These are phyloP conservation scores for Pichia membranifaciens DNA, from an alignment of 805 yeast genomes.

Conservation along the genomic window DNA sequence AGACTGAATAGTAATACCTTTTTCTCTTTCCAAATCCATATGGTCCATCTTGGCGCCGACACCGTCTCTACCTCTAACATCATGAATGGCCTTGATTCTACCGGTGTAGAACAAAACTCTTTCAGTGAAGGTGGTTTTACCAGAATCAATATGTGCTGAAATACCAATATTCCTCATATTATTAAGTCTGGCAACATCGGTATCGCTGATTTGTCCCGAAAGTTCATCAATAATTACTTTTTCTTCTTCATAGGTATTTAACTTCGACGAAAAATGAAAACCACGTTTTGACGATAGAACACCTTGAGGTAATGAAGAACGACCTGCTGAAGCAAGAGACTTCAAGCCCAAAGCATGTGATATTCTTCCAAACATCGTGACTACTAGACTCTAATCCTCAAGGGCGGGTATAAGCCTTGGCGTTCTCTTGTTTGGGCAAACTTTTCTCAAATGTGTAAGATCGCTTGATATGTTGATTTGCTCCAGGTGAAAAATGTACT, in stretches of 20 bases:
- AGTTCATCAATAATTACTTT: conserved; percentile 61
- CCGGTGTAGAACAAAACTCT: conserved; percentile 96
- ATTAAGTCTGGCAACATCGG: conserved; percentile 46
- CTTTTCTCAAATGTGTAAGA: no score
- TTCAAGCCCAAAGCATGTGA: conserved; percentile 8
- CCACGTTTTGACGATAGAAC: conserved; percentile 17
- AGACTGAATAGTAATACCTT: conserved; percentile 97
- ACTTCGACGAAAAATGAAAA: conserved; percentile 29
- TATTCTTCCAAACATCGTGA: conserved; percentile 7
- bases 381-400: background rate
- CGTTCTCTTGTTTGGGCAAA: no score
- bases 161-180: conserved; percentile 91
- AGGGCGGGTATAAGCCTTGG: no score
- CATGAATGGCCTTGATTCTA: conserved; percentile 93
- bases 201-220: conserved; percentile 40
- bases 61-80: conserved; percentile 92
- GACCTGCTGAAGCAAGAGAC: conserved; percentile 5
- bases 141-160: conserved; percentile 97
- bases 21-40: conserved; percentile 97
- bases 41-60: conserved; percentile 99
- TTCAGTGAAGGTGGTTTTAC: conserved; percentile 97
- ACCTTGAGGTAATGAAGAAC: conserved; percentile 1
- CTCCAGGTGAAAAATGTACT: no score
- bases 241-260: conserved; percentile 62
- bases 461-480: no score